Base-by-base conservation (phyloP, 768 basidiomycete species). In the Sarcodon sp. region DNA sequence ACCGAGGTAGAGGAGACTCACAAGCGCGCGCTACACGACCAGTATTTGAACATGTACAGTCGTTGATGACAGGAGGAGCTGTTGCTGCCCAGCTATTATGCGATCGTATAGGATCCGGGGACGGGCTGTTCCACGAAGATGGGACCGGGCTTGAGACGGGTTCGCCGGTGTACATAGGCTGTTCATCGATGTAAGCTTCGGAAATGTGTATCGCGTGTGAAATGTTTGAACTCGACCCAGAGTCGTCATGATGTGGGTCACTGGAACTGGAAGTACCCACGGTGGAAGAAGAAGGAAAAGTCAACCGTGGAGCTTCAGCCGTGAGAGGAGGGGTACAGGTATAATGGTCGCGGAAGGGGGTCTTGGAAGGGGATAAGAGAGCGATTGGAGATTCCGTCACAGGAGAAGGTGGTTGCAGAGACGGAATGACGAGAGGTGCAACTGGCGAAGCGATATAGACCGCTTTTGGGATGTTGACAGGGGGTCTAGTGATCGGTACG, bases 151-250 rank as follows among this genome's bases (percentile, higher is more conserved):
- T 64, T 51, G 6, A 66, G 54, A 50, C 61, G 63, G 15, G 16
- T 8, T 69, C 70, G 1, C 71, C 70, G 45, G 70, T 68, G 1
- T 70, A 70, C 0, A 66, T 64, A 6, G 71, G 69, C 11, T 69
- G 56, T 33, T 67, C 66, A 47, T 71, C 70, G 50, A 66, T 71
- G 51, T 64, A 66, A 7, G 70, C 71, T 12, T 69, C 69, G 10
- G 71, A 72, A 34, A 72, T 61, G 37, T 69, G 61, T 46, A 63
- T 67, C 13, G 33, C 44, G 12, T 46, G 47, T 56, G 21, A 55
- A 50, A 35, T 53, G 47, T 27, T 53, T 44, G 43, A 31, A 45
- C 13, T 54, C 54, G 0, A 57, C 51, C 46, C 45, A 53, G 39
- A 48, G 61, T 5, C 61, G 59, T 38, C 50, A 53, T 51, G 54